Evolutionary conservation across 2,329 filamentous ascomycete species (phyloP).

Genomic region (Exophiala sp.): DNA sequence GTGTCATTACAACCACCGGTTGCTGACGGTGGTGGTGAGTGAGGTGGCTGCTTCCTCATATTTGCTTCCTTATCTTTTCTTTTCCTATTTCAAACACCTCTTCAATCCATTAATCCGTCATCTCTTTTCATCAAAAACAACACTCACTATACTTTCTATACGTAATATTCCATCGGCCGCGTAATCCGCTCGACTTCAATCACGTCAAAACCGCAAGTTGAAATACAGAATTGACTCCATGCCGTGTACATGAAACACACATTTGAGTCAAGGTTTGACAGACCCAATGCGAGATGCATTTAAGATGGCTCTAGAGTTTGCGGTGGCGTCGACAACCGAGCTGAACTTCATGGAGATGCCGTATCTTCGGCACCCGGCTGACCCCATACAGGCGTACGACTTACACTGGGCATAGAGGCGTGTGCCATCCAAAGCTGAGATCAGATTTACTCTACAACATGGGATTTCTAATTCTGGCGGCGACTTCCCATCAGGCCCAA

Average conservation of each 20-base stretch:
- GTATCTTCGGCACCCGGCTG: conserved; percentile 19
- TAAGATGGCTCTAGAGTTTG: conserved; percentile 2
- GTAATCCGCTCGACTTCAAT: not conserved
- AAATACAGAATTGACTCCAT: too few species aligned
- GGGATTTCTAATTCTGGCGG: not conserved
- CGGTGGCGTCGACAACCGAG: conserved; percentile 17
- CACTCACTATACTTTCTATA: too few species aligned
- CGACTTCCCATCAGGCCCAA: not conserved
- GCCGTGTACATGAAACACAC: not conserved
- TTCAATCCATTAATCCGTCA: too few species aligned
- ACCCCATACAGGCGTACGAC: not conserved
- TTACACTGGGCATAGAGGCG: not conserved
- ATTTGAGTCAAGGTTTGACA: not conserved
- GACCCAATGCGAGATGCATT: not conserved
- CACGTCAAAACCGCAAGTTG: not conserved
- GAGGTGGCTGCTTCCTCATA: too few species aligned
- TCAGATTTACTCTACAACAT: not conserved
- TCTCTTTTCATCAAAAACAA: too few species aligned
- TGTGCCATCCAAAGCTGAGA: not conserved
- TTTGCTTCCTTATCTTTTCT: too few species aligned
- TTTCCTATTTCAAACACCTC: too few species aligned
- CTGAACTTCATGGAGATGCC: conserved; percentile 9
- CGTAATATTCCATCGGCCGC: not conserved
- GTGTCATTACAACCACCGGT: not conserved
- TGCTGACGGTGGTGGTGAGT: too few species aligned